Base-by-base conservation (phyloP, 495 filamentous ascomycete genomes). In the Articulospora tetracladia region DNA sequence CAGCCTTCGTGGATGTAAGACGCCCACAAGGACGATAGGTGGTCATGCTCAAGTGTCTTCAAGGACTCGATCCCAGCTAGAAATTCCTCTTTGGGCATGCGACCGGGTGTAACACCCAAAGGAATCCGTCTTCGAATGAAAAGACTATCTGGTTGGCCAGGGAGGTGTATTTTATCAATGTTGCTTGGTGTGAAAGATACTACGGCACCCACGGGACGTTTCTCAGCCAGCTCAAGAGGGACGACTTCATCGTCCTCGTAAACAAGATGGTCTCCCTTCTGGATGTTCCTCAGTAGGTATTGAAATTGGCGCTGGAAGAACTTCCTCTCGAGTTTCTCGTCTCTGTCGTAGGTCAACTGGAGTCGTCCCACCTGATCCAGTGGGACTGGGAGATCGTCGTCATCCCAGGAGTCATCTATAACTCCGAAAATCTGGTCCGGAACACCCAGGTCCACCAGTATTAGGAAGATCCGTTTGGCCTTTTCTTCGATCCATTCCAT, bases 401-500 rank as follows among this genome's bases (percentile, higher is more conserved):
- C 93, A 64, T 95, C 91, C 78, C 87, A 91, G 3, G 89, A 93
- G 58, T 89, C 85, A 68, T 96, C 91, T 48, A 96, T 85, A 41
- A 93, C 76, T 19, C 85, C 83, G 66, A 97, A 97, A 52, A 97
- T 95, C 71, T 88, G 88, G 59, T 91, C 87, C 0, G 93, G 86
- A 13, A 91, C 82, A 0, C 87, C 90, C 52, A 96, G 77, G 58
- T 93, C 88, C 41, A 85, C 78, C 30, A 97, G 79, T 30, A 92
- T 89, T 30, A 98, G 79, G 64, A 96, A 98, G 55, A 96, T 80
- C 57, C 86, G 82, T 62, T 83, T 87, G 3, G 90, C 87, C 65
- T 86, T 88, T 60, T 87, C 75, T 53, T 95, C 76, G 59, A 98
- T 95, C 89, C 90, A 95, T 64, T 97, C 93, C 72, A 91, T 86